phyloP scores from a whole-genome alignment of 164 flowering plant genomes.

The Platanus orientalis region DNA sequence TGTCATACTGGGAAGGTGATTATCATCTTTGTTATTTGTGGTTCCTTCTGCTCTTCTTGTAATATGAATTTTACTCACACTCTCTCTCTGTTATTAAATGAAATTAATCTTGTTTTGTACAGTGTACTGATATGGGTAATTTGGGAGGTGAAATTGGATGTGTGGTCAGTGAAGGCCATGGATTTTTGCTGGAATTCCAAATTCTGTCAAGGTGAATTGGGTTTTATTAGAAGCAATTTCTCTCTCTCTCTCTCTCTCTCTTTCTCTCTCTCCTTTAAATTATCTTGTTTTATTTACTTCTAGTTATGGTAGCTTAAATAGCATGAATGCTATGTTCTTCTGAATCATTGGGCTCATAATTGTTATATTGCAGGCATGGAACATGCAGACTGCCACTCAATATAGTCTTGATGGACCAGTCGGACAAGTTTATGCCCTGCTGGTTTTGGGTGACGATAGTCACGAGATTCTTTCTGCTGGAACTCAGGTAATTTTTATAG shows the following conservation, averaged over 20 bases:
- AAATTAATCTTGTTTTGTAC: no score
- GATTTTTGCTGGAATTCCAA: constrained; percentile 84
- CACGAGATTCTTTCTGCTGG: constrained; percentile 89
- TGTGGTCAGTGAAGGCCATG: constrained; percentile 97
- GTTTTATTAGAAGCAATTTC: background rate
- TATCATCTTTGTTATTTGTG: constrained; percentile 2
- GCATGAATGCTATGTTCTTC: background rate
- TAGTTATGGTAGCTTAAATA: background rate
- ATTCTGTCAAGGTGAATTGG: constrained; percentile 67
- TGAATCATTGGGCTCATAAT: constrained; percentile 3
- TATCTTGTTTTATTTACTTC: no score
- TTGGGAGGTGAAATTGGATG: constrained; percentile 87
- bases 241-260: no score
- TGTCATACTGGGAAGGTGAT: constrained; percentile 87
- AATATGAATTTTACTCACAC: no score
- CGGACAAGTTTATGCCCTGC: constrained; percentile 89
- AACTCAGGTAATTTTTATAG: constrained; percentile 52
- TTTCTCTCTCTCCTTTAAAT: no score
- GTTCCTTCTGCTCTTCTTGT: background rate
- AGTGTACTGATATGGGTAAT: constrained; percentile 60
- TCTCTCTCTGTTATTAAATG: no score
- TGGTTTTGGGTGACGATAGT: constrained; percentile 77
- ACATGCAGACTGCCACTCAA: constrained; percentile 53
- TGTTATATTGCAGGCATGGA: constrained; percentile 67
- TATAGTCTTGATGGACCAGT: constrained; percentile 73